phyloP scores from a whole-genome alignment of 495 filamentous ascomycete species.

The Pseudotulostoma volvatum region DNA sequence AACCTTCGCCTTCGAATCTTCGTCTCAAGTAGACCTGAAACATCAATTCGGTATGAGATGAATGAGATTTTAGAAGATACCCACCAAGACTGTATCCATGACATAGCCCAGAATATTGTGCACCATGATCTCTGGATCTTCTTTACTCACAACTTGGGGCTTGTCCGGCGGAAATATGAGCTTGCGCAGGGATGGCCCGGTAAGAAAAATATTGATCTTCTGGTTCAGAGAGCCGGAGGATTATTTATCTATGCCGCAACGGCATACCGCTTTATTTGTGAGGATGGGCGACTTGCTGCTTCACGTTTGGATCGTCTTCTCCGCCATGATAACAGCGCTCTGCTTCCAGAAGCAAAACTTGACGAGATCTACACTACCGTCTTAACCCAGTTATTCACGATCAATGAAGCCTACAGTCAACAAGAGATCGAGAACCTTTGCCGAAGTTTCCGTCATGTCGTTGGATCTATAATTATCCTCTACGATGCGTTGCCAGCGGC shows the following conservation, averaged over 20 bases:
- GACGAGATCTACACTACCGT: constrained; percentile 11
- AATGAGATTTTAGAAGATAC: not conserved
- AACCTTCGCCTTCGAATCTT: constrained; percentile 2
- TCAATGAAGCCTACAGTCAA: too few species aligned
- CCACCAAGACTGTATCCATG: not conserved
- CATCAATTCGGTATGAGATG: constrained; percentile 14
- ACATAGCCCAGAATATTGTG: not conserved
- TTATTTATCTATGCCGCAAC: constrained; percentile 31
- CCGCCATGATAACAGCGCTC: too few species aligned
- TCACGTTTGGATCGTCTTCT: too few species aligned
- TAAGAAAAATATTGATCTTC: constrained; percentile 9
- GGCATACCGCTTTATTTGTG: constrained; percentile 25
- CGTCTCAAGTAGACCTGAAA: constrained; percentile 21
- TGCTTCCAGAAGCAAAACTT: not conserved
- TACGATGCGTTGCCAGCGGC: constrained; percentile 13
- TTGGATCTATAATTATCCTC: constrained; percentile 17
- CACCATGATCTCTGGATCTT: constrained; percentile 4
- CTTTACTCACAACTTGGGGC: not conserved
- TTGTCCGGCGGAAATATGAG: not conserved
- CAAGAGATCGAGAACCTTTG: too few species aligned
- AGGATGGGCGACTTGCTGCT: too few species aligned
- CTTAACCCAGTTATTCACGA: constrained; percentile 4
- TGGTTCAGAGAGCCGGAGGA: constrained; percentile 21
- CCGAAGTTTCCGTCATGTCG: constrained; percentile 3
- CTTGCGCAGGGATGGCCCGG: constrained; percentile 19